Evolutionary conservation across 257 asterid species (phyloP).

Genomic region (Scutellaria baicalensis): DNA sequence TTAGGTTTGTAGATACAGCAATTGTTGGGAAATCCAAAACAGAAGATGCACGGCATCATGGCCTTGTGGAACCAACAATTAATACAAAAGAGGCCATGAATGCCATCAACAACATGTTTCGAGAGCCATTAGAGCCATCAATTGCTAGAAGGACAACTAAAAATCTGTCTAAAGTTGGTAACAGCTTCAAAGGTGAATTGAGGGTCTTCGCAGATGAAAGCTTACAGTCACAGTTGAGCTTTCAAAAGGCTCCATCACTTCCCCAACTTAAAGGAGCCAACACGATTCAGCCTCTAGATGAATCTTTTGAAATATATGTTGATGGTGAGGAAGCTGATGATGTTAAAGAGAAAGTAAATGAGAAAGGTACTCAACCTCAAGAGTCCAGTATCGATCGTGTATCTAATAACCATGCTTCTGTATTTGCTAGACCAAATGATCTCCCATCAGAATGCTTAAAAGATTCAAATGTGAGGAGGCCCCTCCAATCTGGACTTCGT

Average conservation of each 20-base stretch:
- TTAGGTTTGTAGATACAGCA: slow-evolving; percentile 63
- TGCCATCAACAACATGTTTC: slow-evolving; percentile 79
- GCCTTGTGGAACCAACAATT: slow-evolving; percentile 84
- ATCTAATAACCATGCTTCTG: slow-evolving; percentile 25
- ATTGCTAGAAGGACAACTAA: slow-evolving; percentile 31
- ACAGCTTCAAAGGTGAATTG: slow-evolving; percentile 28
- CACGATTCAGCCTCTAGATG: slow-evolving; percentile 32
- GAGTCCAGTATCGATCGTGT: background rate
- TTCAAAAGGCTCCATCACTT: slow-evolving; percentile 15
- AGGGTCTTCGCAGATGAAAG: slow-evolving; percentile 41
- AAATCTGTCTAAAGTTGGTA: slow-evolving; percentile 29
- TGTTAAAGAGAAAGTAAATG: slow-evolving; percentile 22
- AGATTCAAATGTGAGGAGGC: slow-evolving; percentile 32
- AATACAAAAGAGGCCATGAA: slow-evolving; percentile 84
- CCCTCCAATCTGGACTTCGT: slow-evolving; percentile 33
- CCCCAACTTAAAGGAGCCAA: slow-evolving; percentile 15
- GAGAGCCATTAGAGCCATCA: slow-evolving; percentile 70
- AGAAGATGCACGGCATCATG: slow-evolving; percentile 88
- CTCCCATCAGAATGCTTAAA: slow-evolving; percentile 29
- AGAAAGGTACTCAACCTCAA: slow-evolving; percentile 13
- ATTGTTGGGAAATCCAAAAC: slow-evolving; percentile 59
- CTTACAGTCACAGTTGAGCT: slow-evolving; percentile 26
- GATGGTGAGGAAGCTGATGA: slow-evolving; percentile 56
- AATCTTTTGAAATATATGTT: slow-evolving; percentile 55
- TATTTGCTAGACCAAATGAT: slow-evolving; percentile 45